A percentile compares a stretch with the other conserved stretches of the same genome.
phyloP scores from a whole-genome alignment of 2,329 filamentous ascomycete species.

The Epichloe sp. region DNA sequence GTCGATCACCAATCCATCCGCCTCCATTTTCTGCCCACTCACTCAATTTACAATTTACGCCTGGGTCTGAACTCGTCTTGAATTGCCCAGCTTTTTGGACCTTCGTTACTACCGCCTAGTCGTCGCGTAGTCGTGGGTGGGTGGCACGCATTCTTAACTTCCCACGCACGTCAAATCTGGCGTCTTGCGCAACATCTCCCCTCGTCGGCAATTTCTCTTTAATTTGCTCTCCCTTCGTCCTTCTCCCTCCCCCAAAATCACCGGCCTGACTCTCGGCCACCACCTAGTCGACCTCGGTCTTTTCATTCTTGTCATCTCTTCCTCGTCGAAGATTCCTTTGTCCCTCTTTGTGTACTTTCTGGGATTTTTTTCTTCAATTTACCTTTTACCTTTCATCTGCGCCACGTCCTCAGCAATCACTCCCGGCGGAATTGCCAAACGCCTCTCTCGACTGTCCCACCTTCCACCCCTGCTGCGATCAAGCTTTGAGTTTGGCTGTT shows the following conservation, averaged over 20 bases:
- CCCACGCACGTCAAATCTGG: neutral
- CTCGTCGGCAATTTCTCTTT: slow-evolving; percentile 1
- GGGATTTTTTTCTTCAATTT: neutral
- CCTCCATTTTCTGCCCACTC: too few species aligned
- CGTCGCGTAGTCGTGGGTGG: neutral
- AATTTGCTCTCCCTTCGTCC: neutral
- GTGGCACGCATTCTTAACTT: neutral
- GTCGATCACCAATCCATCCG: too few species aligned
- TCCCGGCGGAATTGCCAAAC: neutral
- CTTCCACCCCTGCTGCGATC: neutral
- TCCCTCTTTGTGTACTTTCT: neutral
- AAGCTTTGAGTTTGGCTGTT: neutral
- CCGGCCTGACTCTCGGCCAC: neutral
- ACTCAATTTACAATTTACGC: too few species aligned
- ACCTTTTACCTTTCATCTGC: neutral
- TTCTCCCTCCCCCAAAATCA: neutral
- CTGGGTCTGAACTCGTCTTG: neutral
- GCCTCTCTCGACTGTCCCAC: neutral
- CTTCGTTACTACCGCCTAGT: neutral
- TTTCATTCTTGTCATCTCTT: neutral
- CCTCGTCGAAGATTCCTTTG: neutral
- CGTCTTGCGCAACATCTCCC: neutral
- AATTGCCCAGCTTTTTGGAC: neutral
- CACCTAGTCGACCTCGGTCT: neutral
- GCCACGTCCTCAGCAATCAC: neutral